Evolutionary conservation across 345 rosid species (phyloP), one percentile per base, ranked within the genome.

Genomic region (Gossypium australe): DNA sequence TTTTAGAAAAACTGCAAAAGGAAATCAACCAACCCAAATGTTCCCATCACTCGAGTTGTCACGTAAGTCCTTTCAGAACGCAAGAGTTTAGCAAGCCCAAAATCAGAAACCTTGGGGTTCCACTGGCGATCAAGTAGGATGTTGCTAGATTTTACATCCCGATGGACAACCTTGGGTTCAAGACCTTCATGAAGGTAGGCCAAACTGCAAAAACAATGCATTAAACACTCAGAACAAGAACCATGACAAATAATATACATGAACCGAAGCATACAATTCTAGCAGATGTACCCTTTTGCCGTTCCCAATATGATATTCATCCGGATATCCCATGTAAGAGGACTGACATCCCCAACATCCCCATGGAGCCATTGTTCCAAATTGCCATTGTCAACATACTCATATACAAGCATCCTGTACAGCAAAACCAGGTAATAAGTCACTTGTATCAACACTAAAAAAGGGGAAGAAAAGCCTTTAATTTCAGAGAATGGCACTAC

Each of bases 141-240:
- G 85, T 94, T 94, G 72, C 95, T 87, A 51, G 97, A 91, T 79
- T 94, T 94, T 49, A 94, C 90, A 78, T 94, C 98, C 27, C 97
- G 85, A 52, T 94, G 98, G 73, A 94, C 98, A 22, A 94, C 98
- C 82, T 94, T 94, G 0, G 98, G 98, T 83, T 94, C 98, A 74
- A 94, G 97, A 77, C 98, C 98, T 78, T 94, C 98, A 18, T 94
- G 98, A 74, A 94, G 95, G 79, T 94, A 94, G 34, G 98, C 98
- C 86, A 94, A 85, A 74, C 98, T 94, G 85, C 71, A 56, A 77
- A 18, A 47, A 60, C 0, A 62, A 62, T 3, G 59, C 12, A 29
- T 75, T 62, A 41, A 55, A 62, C 65, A 62, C 18, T 29, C 49
- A 52, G 6, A 44, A 48, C 41, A 20, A 17, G 29, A 65, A 60